These are phyloP conservation scores for Conticribra weissflogii DNA, from an alignment of 108 stramenopile genomes.

Conservation along the genomic window DNA sequence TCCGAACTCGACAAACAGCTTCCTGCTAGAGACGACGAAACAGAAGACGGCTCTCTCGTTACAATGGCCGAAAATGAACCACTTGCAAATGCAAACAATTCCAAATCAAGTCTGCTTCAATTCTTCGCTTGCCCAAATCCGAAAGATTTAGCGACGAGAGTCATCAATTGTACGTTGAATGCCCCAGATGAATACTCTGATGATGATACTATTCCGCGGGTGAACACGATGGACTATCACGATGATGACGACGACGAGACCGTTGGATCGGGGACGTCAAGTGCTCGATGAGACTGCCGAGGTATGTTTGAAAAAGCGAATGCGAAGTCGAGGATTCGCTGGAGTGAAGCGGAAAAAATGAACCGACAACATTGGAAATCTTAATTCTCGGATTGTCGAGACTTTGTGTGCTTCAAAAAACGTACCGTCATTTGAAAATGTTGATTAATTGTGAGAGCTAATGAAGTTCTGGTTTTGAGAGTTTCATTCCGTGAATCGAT, in stretches of 20 bases:
- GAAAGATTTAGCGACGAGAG: constrained; percentile 24
- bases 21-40: constrained; percentile 38
- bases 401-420: too few species aligned
- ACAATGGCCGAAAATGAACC: constrained; percentile 37
- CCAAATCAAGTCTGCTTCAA: constrained; percentile 11
- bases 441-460: too few species aligned
- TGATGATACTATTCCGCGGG: constrained; percentile 33
- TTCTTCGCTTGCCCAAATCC: constrained; percentile 22
- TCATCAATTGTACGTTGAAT: constrained; percentile 37
- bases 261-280: neutral
- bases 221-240: constrained; percentile 34
- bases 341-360: too few species aligned
- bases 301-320: neutral
- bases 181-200: constrained; percentile 38
- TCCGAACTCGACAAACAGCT: constrained; percentile 40
- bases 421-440: too few species aligned
- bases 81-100: neutral
- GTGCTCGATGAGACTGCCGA: neutral
- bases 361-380: too few species aligned
- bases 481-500: too few species aligned
- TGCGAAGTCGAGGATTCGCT: neutral
- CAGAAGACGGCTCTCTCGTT: constrained; percentile 33
- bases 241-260: constrained; percentile 9
- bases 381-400: too few species aligned
- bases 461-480: too few species aligned